Evolutionary conservation across 441 rosid genomes (phyloP).

Genomic region (Kokia cookei): DNA sequence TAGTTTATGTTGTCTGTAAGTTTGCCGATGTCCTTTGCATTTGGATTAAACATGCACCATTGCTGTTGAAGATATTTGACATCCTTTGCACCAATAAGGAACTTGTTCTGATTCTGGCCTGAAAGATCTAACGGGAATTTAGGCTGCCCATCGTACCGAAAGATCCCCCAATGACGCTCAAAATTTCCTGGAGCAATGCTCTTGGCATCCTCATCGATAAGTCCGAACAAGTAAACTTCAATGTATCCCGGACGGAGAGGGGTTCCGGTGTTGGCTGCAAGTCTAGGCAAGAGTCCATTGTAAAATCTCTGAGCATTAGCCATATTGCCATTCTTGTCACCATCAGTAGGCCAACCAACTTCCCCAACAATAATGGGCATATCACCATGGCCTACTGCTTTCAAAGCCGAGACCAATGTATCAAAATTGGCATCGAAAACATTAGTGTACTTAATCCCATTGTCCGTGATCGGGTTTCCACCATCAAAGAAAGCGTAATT

Average conservation of each 20-base stretch:
- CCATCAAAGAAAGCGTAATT: conserved; percentile 94
- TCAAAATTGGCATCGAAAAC: conserved; percentile 91
- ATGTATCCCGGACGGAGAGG: conserved; percentile 73
- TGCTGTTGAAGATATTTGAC: conserved; percentile 56
- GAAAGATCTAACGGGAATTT: conserved; percentile 60
- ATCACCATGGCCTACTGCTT: conserved; percentile 53
- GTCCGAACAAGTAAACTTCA: conserved; percentile 76
- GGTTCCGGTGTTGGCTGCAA: conserved; percentile 59
- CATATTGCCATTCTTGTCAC: conserved; percentile 67
- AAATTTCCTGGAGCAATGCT: conserved; percentile 83
- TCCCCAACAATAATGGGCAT: conserved; percentile 81
- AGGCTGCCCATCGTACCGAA: conserved; percentile 74
- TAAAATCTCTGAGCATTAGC: conserved; percentile 75
- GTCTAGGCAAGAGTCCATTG: conserved; percentile 69
- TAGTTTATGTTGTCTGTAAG: conserved; percentile 62
- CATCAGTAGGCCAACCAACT: conserved; percentile 98
- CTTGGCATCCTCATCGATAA: conserved; percentile 84
- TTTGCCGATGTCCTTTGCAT: conserved; percentile 63
- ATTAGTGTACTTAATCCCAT: conserved; percentile 62
- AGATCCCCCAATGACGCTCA: conserved; percentile 97
- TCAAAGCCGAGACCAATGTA: conserved; percentile 69
- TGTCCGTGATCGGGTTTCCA: conserved; percentile 49
- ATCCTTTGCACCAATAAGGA: conserved; percentile 45
- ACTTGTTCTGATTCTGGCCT: conserved; percentile 61
- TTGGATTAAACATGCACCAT: conserved; percentile 82